Evolutionary conservation across 2,329 filamentous ascomycete species (phyloP), one percentile per base, ranked within the genome.

Genomic region (Fusarium nisikadoi): DNA sequence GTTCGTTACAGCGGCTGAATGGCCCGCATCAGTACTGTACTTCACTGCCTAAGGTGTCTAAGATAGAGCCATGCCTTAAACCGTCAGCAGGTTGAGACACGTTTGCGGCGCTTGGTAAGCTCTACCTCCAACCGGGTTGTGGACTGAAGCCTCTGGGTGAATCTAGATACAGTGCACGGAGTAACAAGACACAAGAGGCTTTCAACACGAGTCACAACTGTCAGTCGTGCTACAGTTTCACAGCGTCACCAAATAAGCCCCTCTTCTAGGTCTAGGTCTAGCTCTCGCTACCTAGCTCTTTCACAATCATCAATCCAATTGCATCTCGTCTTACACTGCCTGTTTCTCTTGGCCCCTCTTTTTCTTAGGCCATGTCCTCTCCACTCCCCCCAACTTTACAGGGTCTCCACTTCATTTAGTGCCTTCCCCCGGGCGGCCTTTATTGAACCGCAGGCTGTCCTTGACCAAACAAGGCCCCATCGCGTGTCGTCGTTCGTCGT

Each of bases 331-430:
- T 56, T 52, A 62, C 57, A 68, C 56, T 67, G 33, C 23, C 42
- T 41, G 35, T 50, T 31, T 25, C 49, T 25, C 38, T 23, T 58
- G 39, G 63, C 69, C 62, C 62, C 68, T 71, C 67, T 71, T 70
- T 66, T 62, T 71, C 46, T 38, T 68, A 43, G 62, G 62, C 63
- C 53, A 43, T 57, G 29, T 62, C 46, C 42, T 59, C 67, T 35
- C 70, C 71, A 67, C 67, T 58, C 71, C 71, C 49, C 63, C 71
- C 63, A 65, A 69, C 46, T 67, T 66, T 52, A 58, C 59, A 61
- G 61, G 41, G 46, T n/a, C 71, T 54, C 71, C 71, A 74, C 71
- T 72, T 45, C 19, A 13, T 35, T 41, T 71, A 38, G 71, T 53
- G 49, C 55, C 29, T 46, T 67, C 61, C 36, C 57, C 67, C 50